Conservation (phyloP, 225 moss, liverwort and hornwort species). For the Thuidium tamariscinum region DNA sequence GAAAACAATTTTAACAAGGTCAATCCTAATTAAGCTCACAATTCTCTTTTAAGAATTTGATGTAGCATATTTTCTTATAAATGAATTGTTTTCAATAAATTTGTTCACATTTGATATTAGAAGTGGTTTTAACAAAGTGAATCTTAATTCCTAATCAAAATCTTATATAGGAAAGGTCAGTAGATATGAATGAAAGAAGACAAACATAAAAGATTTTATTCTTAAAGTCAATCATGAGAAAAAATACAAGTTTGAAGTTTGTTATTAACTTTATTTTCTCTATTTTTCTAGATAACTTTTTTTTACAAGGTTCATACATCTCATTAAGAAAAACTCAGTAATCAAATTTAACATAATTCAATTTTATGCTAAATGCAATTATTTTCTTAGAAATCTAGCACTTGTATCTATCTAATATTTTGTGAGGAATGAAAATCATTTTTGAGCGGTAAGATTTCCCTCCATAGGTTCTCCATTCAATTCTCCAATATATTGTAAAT, state of each 20-base stretch:
- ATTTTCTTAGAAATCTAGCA: not conserved
- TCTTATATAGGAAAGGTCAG: not conserved
- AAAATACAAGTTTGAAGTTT: not conserved
- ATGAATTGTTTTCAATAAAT: accelerated
- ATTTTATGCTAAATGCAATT: not conserved
- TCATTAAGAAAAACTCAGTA: not conserved
- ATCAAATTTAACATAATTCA: not conserved
- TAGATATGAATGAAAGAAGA: not conserved
- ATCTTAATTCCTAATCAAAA: not conserved
- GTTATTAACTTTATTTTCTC: not conserved
- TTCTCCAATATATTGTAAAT: not conserved
- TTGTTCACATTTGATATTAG: not conserved
- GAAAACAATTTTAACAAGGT: not conserved
- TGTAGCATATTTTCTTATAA: not conserved
- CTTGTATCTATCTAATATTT: not conserved
- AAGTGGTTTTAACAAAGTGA: not conserved
- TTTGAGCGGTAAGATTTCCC: accelerated
- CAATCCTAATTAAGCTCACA: not conserved
- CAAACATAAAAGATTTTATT: no score
- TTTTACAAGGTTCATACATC: not conserved
- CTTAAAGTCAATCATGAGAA: no score
- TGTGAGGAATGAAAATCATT: not conserved
- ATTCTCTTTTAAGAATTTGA: not conserved
- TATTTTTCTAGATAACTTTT: no score
- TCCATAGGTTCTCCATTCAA: not conserved